These are phyloP conservation scores for Aaosphaeria pasadenensis DNA, from an alignment of 2,329 filamentous ascomycete species.

Conservation along the genomic window DNA sequence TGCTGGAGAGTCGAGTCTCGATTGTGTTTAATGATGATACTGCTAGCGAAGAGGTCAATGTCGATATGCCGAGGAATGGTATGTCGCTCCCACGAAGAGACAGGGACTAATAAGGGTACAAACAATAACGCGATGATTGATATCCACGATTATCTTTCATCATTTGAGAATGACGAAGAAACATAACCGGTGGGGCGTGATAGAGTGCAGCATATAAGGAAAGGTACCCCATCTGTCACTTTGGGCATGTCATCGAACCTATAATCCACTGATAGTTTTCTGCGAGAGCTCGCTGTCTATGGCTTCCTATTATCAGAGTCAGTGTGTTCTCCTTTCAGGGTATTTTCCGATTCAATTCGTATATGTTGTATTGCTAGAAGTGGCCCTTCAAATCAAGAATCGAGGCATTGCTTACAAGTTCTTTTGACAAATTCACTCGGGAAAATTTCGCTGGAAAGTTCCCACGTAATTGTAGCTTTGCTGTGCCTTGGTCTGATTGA, in stretches of 20 bases:
- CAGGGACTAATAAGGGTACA: neutral
- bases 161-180: neutral
- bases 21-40: slow-evolving; percentile 1
- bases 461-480: too few species aligned
- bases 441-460: too few species aligned
- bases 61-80: slow-evolving; percentile 14
- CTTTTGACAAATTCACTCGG: too few species aligned
- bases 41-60: slow-evolving; percentile 6
- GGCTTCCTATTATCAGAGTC: too few species aligned
- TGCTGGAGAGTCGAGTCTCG: slow-evolving; percentile 11
- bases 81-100: slow-evolving; percentile 23
- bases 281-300: neutral
- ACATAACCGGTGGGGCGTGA: neutral
- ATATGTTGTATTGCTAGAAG: too few species aligned
- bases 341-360: too few species aligned
- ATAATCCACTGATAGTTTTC: neutral
- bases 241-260: neutral
- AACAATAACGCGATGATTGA: neutral
- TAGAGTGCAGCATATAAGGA: neutral
- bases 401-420: too few species aligned
- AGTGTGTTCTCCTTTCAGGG: too few species aligned
- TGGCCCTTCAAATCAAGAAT: too few species aligned
- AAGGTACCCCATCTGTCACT: neutral
- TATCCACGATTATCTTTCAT: neutral
- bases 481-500: too few species aligned